Base-by-base conservation (phyloP, 208 protist species). In the Leishmania mexicana region DNA sequence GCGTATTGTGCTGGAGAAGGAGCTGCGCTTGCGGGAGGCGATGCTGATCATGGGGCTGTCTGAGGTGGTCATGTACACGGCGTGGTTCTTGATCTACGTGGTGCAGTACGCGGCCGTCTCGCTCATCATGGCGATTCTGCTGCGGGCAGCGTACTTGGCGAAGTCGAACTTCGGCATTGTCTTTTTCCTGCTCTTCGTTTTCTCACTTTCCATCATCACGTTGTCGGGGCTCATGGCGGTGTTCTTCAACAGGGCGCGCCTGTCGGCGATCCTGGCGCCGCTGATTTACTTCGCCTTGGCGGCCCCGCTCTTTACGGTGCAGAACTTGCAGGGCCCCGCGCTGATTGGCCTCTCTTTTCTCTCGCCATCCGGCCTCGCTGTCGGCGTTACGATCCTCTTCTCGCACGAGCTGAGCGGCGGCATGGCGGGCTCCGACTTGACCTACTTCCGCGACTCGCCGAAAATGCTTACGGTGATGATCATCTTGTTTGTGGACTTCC, bases 21-120 rank as follows among this genome's bases (percentile, higher is more conserved):
- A 95, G 76, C 65, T 93, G 76, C 88, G 90, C n/a, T 85, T 96
- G 24, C 87, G 88, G 19, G 90, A 96, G 81, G 83, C 89, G 40
- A 87, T 94, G 81, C 87, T 95, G 54, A 95, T 95, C 81, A 96
- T 96, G 93, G 93, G 93, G n/a, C 83, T 96, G 47, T 84, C 13
- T 42, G 81, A 93, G 83, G n/a, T 70, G 6, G 84, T 90, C 38
- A 89, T 95, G 84, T 95, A 95, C 79, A 64, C 88, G 17, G 74
- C 78, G 10, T 96, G 89, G 89, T 89, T 93, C 54, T 10, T 96
- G 31, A 80, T 95, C 57, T 92, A 91, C 83, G 60, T 89, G 24
- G 80, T 93, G 17, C 83, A 95, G 85, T 89, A 86, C 80, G 45
- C 81, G 70, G 73, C 94, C 38, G 76, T 91, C 0, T 88, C 85